Percentiles rank a stretch among this genome's conserved stretches.
Evolutionary conservation across 208 protist species (phyloP).

Genomic region (Porcisia deanei): DNA sequence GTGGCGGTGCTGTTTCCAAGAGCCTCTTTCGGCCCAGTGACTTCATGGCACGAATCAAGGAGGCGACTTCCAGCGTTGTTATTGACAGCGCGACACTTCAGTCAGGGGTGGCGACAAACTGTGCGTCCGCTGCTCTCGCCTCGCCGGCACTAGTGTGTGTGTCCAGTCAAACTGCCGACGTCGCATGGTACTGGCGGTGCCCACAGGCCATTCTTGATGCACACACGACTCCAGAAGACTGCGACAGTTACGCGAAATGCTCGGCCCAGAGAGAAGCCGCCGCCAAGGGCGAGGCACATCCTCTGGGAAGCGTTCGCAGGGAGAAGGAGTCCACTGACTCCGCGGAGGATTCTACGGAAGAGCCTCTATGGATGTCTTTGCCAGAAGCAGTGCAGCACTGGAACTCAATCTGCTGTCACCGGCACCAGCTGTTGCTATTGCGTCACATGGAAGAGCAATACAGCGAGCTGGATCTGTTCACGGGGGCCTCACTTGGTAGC

Average conservation of each 20-base stretch:
- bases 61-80: neutral
- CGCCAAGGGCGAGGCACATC: neutral
- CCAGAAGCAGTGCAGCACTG: constrained; percentile 18
- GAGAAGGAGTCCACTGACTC: neutral
- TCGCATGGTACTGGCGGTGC: constrained; percentile 32
- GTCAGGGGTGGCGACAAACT: neutral
- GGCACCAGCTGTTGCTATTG: constrained; percentile 37
- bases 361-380: constrained; percentile 20
- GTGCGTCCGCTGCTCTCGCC: neutral
- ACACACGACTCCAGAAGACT: too few species aligned
- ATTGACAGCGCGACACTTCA: neutral
- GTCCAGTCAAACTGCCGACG: neutral
- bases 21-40: constrained; percentile 14
- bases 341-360: neutral
- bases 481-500: constrained; percentile 20
- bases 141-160: neutral
- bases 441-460: constrained; percentile 35
- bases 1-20: neutral
- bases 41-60: constrained; percentile 23
- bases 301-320: too few species aligned
- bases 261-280: neutral
- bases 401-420: constrained; percentile 23
- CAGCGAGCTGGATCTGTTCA: constrained; percentile 42
- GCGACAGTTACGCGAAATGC: neutral
- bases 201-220: constrained; percentile 1